Evolutionary conservation across 177 flowering plant genomes (phyloP).

Genomic region (Vitis hybrid): DNA sequence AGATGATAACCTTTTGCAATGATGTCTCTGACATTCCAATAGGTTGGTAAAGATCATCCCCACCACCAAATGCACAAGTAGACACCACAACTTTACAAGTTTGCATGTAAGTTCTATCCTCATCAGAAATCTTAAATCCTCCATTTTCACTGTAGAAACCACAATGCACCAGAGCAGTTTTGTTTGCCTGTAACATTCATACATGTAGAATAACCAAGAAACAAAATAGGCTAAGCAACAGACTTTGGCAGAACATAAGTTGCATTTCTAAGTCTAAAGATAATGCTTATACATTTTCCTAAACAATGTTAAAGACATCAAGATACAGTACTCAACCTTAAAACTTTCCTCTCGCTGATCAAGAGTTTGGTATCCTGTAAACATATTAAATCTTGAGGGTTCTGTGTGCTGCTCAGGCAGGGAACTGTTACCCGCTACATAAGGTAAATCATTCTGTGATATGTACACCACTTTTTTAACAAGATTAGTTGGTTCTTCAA

Average conservation of each 20-base stretch:
- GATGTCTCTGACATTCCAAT: slow-evolving; percentile 88
- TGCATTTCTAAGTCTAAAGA: not conserved
- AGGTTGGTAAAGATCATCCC: slow-evolving; percentile 97
- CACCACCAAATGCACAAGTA: slow-evolving; percentile 99
- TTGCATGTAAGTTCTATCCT: slow-evolving; percentile 69
- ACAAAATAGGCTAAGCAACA: slow-evolving; percentile 4
- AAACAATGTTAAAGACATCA: not conserved
- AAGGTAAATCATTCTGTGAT: slow-evolving; percentile 37
- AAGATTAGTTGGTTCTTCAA: slow-evolving; percentile 30
- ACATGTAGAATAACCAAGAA: slow-evolving; percentile 14
- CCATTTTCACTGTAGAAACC: slow-evolving; percentile 91
- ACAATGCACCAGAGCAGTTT: slow-evolving; percentile 69
- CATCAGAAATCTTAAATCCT: slow-evolving; percentile 77
- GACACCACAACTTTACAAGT: slow-evolving; percentile 81
- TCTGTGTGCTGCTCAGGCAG: slow-evolving; percentile 27
- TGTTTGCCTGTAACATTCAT: slow-evolving; percentile 57
- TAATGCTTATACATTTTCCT: not conserved
- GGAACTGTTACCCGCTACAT: slow-evolving; percentile 24
- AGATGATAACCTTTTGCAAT: slow-evolving; percentile 54
- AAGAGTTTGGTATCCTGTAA: slow-evolving; percentile 81
- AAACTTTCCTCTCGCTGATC: slow-evolving; percentile 72
- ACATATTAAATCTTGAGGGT: slow-evolving; percentile 65
- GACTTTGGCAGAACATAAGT: not conserved
- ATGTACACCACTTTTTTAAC: slow-evolving; percentile 57
- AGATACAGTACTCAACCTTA: slow-evolving; percentile 50